Evolutionary conservation across 495 filamentous ascomycete species (phyloP), one percentile per base, ranked within the genome.

Genomic region (Ramalina intermedia): DNA sequence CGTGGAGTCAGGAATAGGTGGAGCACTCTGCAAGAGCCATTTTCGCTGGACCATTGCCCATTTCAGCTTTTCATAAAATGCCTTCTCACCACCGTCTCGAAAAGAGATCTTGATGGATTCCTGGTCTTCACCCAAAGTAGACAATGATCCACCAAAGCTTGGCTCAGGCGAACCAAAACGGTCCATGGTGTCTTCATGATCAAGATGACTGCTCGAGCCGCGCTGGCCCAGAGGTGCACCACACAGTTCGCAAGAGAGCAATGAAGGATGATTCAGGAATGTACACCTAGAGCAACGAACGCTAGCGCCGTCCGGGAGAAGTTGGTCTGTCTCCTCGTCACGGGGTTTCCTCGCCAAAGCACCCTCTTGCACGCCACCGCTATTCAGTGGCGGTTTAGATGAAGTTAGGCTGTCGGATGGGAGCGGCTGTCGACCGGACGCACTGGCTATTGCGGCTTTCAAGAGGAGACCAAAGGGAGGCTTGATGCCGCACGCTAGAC

Each of bases 61-160:
- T 58, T 89, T 96, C 12, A 99, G 72, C 41, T 89, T 73, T 55
- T 96, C 90, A 53, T 85, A 78, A 55, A 99, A 95, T 4, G 82
- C 81, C 62, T 91, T 89, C 41, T 88, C 87, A 6, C 93, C 91
- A 16, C 91, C 88, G 33, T 66, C 77, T 17, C 88, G 80, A 55
- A 99, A 99, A 0, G 91, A 96, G 12, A 99, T 61, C 60, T 94
- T 96, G 51, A 96, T 76, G 54, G 73, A 81, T 47, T 93, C 90
- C 1, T 71, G 73, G 18, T 73, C 74, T 37, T 86, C 79, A 2
- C 73, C 66, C 38, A 68, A 65, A 14, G 58, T 54, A 33, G 66
- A 65, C 18, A 58, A 63, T 17, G 62, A 51, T 39, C 68, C 61
- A 23, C 64, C 60, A 26, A 71, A 65, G 35, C 72, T 73, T 6